Evolutionary conservation across 768 basidiomycete genomes (phyloP), one percentile per base, ranked within the genome.

Genomic region (Mrakia frigida): DNA sequence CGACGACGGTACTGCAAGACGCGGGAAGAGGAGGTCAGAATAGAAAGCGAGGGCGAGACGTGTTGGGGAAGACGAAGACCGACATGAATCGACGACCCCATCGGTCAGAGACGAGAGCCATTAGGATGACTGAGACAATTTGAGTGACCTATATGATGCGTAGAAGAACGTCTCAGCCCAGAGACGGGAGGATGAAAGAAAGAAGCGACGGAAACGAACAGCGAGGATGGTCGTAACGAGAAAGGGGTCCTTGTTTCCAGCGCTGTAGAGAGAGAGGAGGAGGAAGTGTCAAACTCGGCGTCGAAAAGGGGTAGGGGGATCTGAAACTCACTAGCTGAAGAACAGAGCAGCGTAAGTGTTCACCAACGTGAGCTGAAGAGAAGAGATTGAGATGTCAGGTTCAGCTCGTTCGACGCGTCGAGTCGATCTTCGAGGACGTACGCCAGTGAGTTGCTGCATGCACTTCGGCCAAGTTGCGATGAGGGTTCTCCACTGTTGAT

Each of bases 241-340:
- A 41, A 70, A 70, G 13, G 69, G 69, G 18, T 70, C 69, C 23
- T 43, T 43, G 69, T 70, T 70, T 43, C 69, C 69, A 21, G 69
- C 69, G 33, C 35, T 37, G 28, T 18, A 21, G n/a, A n/a, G 16
- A 11, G 6, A 4, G 9, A 53, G 25, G 25, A 53, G 52, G 21
- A 53, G 4, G 7, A 53, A 18, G 9, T 23, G 1, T 11, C 7
- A n/a, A 21, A 3, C 4, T 52, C 9, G 9, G 43, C 43, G 43
- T 46, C 43, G 43, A 9, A 7, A 7, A 46, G 43, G 43, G n/a
- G n/a, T n/a, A n/a, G n/a, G n/a, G n/a, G n/a, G n/a, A n/a, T n/a
- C 1, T 25, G 13, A 2, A 21, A 28, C 31, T 23, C 18, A 70
- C 39, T 70, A 41, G 39, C 28, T 37, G 41, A 52, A 70, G 50